These are phyloP conservation scores for Exophiala sp. DNA, from an alignment of 2,329 filamentous ascomycete genomes.

Conservation along the genomic window DNA sequence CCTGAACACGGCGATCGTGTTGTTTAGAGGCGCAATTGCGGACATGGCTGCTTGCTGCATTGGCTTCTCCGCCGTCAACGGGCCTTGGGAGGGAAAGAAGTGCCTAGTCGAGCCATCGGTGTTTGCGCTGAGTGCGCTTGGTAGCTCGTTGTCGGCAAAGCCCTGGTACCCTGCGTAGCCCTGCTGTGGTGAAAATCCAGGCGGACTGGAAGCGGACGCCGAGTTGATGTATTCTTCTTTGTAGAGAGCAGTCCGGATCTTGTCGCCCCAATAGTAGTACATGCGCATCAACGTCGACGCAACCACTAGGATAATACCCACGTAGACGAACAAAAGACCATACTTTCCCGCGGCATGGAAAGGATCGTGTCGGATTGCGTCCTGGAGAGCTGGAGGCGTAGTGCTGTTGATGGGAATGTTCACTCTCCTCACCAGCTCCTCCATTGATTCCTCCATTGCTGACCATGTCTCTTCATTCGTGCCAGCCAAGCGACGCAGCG, in stretches of 20 bases:
- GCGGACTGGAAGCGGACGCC: conserved; percentile 30
- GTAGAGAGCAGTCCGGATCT: conserved; percentile 81
- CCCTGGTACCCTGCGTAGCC: background rate
- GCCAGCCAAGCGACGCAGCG: conserved; percentile 13
- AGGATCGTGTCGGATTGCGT: conserved; percentile 61
- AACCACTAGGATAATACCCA: conserved; percentile 65
- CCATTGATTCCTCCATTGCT: conserved; percentile 3
- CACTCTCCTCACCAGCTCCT: conserved; percentile 44
- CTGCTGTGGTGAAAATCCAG: conserved; percentile 45
- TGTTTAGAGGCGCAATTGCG: conserved; percentile 68
- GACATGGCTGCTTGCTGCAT: conserved; percentile 65
- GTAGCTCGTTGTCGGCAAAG: conserved; percentile 54
- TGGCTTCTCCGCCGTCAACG: conserved; percentile 51
- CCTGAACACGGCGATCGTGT: conserved; percentile 72
- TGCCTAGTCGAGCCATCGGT: conserved; percentile 60
- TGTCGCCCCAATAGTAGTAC: conserved; percentile 90
- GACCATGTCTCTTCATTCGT: conserved; percentile 7
- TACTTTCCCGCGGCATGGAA: conserved; percentile 81
- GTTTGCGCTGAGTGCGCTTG: conserved; percentile 43
- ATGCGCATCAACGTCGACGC: conserved; percentile 63
- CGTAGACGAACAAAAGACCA: conserved; percentile 80
- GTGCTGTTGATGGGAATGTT: conserved; percentile 52
- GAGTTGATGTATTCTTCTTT: conserved; percentile 71
- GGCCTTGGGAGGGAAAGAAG: conserved; percentile 65
- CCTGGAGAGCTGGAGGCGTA: conserved; percentile 50